phyloP scores from a whole-genome alignment of 192 early-diverging fungal genomes.

The Rhizoclosmatium sp. region DNA sequence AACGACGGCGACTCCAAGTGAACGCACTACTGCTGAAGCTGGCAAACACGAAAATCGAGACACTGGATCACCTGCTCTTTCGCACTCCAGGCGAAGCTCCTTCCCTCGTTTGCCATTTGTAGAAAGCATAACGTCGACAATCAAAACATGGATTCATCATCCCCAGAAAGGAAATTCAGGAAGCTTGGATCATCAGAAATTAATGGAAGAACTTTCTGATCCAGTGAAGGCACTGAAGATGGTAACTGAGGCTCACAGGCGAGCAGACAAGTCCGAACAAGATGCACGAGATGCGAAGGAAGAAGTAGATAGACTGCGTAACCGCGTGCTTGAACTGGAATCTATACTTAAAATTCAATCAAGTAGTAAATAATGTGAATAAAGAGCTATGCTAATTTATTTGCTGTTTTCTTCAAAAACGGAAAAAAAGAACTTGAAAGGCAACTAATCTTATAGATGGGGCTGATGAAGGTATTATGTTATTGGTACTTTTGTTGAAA shows the following conservation, averaged over 20 bases:
- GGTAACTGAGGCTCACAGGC: neutral
- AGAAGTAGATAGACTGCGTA: constrained; percentile 34
- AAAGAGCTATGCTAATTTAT: constrained; percentile 1
- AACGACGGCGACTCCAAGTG: neutral
- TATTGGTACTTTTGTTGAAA: neutral
- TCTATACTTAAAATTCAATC: constrained; percentile 12
- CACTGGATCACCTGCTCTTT: neutral
- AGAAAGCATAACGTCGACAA: constrained; percentile 19
- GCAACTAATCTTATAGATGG: neutral
- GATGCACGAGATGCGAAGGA: constrained; percentile 1
- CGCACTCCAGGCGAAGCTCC: constrained; percentile 30
- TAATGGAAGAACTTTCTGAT: constrained; percentile 19
- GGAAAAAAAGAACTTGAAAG: constrained; percentile 10
- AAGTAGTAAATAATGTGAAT: neutral
- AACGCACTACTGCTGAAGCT: neutral
- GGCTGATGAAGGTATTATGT: neutral
- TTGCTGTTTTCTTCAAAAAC: constrained; percentile 3
- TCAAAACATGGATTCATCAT: constrained; percentile 28
- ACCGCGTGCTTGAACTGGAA: constrained; percentile 43
- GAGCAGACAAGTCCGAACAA: constrained; percentile 23
- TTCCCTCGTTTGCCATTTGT: neutral
- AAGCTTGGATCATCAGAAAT: neutral
- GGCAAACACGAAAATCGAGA: neutral
- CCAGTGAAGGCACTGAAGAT: constrained; percentile 13
- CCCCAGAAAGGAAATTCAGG: neutral